Conservation (phyloP, 257 asterid species). For the Prunella vulgaris region DNA sequence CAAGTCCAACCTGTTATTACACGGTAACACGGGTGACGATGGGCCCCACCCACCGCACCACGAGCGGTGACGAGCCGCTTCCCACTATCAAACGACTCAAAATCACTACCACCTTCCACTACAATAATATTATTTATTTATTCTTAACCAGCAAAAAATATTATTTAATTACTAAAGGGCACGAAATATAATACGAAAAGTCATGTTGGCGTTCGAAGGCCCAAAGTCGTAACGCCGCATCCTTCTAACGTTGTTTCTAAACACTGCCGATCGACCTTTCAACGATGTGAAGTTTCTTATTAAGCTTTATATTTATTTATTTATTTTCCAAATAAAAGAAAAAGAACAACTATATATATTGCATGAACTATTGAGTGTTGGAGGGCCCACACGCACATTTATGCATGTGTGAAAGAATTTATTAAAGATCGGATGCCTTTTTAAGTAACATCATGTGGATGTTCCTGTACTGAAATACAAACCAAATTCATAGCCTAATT, state of each 20-base stretch:
- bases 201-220: slow-evolving; percentile 11
- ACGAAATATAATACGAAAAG: neutral
- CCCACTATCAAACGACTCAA: slow-evolving; percentile 11
- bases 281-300: neutral
- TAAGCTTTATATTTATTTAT: neutral
- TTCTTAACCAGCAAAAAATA: neutral
- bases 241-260: neutral
- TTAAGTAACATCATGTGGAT: slow-evolving; percentile 2
- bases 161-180: neutral
- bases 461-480: slow-evolving; percentile 10
- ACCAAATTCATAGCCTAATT: slow-evolving; percentile 3
- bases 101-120: slow-evolving; percentile 17
- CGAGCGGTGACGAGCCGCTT: slow-evolving; percentile 39
- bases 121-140: neutral
- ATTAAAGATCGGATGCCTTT: neutral
- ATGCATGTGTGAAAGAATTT: neutral
- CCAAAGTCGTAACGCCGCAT: slow-evolving; percentile 28
- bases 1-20: neutral
- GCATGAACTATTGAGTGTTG: neutral
- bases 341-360: neutral
- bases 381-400: neutral
- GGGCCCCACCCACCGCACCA: slow-evolving; percentile 29
- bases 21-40: too few relatives aligned
- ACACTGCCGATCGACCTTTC: slow-evolving; percentile 27
- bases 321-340: neutral